Conservation (phyloP, 1,139 yeast species). For the Spencermartinsiella ligniputridi region DNA sequence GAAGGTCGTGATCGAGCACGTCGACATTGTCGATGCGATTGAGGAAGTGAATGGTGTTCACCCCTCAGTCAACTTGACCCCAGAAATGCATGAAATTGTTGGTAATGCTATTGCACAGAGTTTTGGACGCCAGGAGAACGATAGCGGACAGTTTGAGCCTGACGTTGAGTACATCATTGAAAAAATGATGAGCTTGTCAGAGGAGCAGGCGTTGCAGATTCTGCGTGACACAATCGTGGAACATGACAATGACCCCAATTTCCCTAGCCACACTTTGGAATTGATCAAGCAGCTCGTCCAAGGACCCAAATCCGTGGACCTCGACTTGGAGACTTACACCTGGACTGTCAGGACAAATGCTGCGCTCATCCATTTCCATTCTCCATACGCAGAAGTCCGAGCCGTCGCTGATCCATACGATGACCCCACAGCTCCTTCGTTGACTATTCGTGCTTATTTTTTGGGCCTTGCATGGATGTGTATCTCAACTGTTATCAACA, state of each 20-base stretch:
- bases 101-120: constrained; percentile 5
- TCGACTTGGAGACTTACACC: constrained; percentile 21
- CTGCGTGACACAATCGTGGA: constrained; percentile 31
- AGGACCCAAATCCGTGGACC: constrained; percentile 10
- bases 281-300: not conserved
- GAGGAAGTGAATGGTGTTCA: constrained; percentile 1
- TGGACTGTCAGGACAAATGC: constrained; percentile 46
- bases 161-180: constrained; percentile 36
- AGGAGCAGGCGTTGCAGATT: constrained; percentile 7
- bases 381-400: constrained; percentile 58
- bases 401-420: constrained; percentile 41
- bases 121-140: constrained; percentile 7
- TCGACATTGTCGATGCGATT: not conserved
- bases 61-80: constrained; percentile 2
- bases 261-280: constrained; percentile 29
- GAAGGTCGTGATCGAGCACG: not conserved
- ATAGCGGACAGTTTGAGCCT: constrained; percentile 9
- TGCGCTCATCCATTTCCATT: constrained; percentile 46
- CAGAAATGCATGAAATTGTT: constrained; percentile 8
- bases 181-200: constrained; percentile 36
- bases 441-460: constrained; percentile 54
- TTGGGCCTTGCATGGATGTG: constrained; percentile 54
- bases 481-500: constrained; percentile 53
- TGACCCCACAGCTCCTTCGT: constrained; percentile 42
- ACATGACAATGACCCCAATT: constrained; percentile 48